A percentile compares a stretch with the other conserved stretches of the same genome.
These are phyloP conservation scores for Rhodotorula sp. DNA, from an alignment of 1,284 basidiomycete genomes.

Conservation along the genomic window DNA sequence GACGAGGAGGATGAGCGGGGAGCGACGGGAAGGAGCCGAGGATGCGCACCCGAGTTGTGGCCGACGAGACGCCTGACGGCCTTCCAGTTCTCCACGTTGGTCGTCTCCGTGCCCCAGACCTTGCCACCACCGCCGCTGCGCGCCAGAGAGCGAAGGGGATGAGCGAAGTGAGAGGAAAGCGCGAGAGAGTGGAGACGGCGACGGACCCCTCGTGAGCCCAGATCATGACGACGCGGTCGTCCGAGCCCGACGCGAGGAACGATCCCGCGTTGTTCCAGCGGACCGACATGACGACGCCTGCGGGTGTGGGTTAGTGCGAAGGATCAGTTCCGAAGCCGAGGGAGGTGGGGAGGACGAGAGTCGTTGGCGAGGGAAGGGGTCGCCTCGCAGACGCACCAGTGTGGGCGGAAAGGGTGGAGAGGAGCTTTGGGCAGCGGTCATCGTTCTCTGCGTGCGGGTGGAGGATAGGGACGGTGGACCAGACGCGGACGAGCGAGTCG, in stretches of 20 bases:
- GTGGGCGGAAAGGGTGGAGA: slow-evolving; percentile 70
- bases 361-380: background rate
- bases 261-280: slow-evolving; percentile 92
- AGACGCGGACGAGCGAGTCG: slow-evolving; percentile 94
- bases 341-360: background rate
- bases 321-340: background rate
- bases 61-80: slow-evolving; percentile 86
- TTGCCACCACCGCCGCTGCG: slow-evolving; percentile 73
- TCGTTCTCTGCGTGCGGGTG: slow-evolving; percentile 67
- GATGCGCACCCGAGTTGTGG: slow-evolving; percentile 76
- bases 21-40: background rate
- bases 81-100: slow-evolving; percentile 98
- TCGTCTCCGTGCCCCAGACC: slow-evolving; percentile 87
- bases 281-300: slow-evolving; percentile 85
- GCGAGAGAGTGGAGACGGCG: too few species aligned
- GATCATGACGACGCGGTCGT: slow-evolving; percentile 92
- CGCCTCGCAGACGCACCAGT: slow-evolving; percentile 13
- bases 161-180: background rate
- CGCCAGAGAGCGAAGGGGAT: too few species aligned
- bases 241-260: slow-evolving; percentile 94
- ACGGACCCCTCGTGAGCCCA: slow-evolving; percentile 92
- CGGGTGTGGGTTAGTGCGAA: too few species aligned
- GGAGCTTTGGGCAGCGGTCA: slow-evolving; percentile 71
- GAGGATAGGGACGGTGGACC: slow-evolving; percentile 92
- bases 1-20: background rate